Conservation (phyloP, 2,329 filamentous ascomycete genomes). For the Grosmannia serpens region DNA sequence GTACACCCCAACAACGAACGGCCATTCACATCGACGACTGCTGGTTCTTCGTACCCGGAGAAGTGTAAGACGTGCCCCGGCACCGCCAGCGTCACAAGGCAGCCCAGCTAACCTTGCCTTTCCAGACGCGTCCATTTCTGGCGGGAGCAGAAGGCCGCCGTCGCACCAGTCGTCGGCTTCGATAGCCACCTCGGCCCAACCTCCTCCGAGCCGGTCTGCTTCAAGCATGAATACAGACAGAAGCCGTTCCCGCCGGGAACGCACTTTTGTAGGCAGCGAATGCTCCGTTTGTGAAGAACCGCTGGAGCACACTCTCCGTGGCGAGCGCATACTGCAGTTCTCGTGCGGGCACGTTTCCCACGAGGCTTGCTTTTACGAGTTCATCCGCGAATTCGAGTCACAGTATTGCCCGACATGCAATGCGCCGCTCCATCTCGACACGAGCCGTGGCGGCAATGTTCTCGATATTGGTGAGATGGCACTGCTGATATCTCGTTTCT, state of each 20-base stretch:
- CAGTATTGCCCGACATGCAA: slow-evolving; percentile 93
- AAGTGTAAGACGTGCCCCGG: slow-evolving; percentile 20
- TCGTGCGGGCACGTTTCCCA: slow-evolving; percentile 96
- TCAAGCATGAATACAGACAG: slow-evolving; percentile 56
- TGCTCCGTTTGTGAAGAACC: slow-evolving; percentile 96
- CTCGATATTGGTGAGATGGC: slow-evolving; percentile 64
- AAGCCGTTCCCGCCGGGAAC: slow-evolving; percentile 69
- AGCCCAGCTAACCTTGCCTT: neutral
- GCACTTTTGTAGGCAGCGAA: slow-evolving; percentile 89
- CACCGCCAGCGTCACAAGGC: neutral
- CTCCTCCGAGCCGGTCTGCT: slow-evolving; percentile 24
- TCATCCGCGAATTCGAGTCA: slow-evolving; percentile 86
- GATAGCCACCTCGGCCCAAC: slow-evolving; percentile 20
- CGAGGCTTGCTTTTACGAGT: slow-evolving; percentile 98
- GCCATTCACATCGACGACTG: slow-evolving; percentile 11
- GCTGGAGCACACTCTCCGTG: slow-evolving; percentile 84
- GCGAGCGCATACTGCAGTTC: slow-evolving; percentile 89
- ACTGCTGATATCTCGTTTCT: neutral
- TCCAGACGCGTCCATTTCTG: slow-evolving; percentile 24
- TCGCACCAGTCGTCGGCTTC: slow-evolving; percentile 29
- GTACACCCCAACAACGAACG: slow-evolving; percentile 16
- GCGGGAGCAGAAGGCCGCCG: slow-evolving; percentile 24
- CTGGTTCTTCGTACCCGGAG: slow-evolving; percentile 17
- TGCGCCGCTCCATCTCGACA: slow-evolving; percentile 82
- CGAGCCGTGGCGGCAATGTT: slow-evolving; percentile 84